phyloP scores from a whole-genome alignment of 176 grass and related monocot species.

The Avena insularis region DNA sequence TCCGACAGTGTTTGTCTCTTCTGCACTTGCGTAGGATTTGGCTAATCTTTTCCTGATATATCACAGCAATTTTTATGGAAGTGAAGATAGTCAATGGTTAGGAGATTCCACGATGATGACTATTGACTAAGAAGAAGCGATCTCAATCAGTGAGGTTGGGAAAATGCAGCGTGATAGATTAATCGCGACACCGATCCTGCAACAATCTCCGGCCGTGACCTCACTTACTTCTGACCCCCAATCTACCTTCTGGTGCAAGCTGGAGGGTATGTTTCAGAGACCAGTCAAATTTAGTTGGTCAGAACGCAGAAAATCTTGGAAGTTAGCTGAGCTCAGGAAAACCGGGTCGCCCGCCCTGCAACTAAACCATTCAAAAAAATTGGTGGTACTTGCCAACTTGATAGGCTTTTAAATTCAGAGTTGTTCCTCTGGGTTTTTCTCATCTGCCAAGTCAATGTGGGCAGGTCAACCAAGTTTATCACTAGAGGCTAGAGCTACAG shows the following conservation, averaged over 20 bases:
- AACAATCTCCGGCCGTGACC: constrained; percentile 21
- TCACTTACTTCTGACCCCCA: constrained; percentile 29
- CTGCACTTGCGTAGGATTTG: not conserved
- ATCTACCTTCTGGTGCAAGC: constrained; percentile 14
- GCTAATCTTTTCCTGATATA: not conserved
- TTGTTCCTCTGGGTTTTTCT: not conserved
- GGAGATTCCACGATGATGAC: constrained; percentile 15
- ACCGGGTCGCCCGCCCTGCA: not conserved
- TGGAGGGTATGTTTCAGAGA: constrained; percentile 11
- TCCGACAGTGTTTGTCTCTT: not conserved
- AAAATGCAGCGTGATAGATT: not conserved
- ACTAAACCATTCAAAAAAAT: not conserved
- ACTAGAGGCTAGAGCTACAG: not conserved
- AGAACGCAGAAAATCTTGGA: constrained; percentile 48
- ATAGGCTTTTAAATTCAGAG: not conserved
- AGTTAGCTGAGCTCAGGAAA: constrained; percentile 36
- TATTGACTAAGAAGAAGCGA: not conserved
- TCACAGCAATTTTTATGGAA: not conserved
- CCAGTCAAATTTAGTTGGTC: constrained; percentile 40
- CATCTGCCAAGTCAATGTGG: constrained; percentile 14
- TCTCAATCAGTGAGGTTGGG: constrained; percentile 25
- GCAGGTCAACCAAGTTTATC: constrained; percentile 14
- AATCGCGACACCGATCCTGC: constrained; percentile 29
- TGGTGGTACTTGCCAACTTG: constrained; percentile 1
- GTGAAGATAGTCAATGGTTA: constrained; percentile 25